Evolutionary conservation across 441 rosid genomes (phyloP), one percentile per base, ranked within the genome.

Genomic region (Gossypium schwendimanii): DNA sequence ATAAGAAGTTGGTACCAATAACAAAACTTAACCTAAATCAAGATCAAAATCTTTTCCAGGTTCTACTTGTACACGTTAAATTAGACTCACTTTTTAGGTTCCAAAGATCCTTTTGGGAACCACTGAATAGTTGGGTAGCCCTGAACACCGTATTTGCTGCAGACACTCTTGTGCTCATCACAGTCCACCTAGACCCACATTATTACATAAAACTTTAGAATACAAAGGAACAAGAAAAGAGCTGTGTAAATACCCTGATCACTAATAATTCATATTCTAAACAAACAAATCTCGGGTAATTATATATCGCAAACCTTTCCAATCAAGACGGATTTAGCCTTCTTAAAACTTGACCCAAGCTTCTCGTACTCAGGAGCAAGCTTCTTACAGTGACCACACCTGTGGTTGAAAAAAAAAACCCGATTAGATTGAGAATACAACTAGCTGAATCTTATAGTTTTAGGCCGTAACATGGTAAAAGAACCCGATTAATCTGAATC

Each of bases 301-400:
- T 44, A 12, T n/a, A 23, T 70, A 20, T 54, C 54, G 72, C 81
- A 31, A 26, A 90, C 97, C 96, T 92, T 95, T 64, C 93, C 99
- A 68, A 95, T 95, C 84, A 92, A 79, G 61, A 92, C 75, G 47
- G 96, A 87, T 75, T 89, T 93, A 12, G 97, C 95, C 78, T 90
- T 92, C 86, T 87, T 91, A 81, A 92, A 95, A 86, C 95, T 95
- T 59, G 90, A 72, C 17, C 96, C 97, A 28, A 95, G 92, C 84
- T 87, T 90, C 83, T 95, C 98, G 31, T 86, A 95, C 76, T 95
- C 99, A 0, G 98, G 98, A 78, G 97, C 98, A 17, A 95, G 92
- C 87, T 92, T 92, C 81, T 92, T 92, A 85, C 99, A 95, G 82
- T 95, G 99, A 0, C 98, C 98, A 83, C 98, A 95, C 99, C 99